Evolutionary conservation across 306 rosid genomes (phyloP).

Genomic region (Canavalia ensiformis): DNA sequence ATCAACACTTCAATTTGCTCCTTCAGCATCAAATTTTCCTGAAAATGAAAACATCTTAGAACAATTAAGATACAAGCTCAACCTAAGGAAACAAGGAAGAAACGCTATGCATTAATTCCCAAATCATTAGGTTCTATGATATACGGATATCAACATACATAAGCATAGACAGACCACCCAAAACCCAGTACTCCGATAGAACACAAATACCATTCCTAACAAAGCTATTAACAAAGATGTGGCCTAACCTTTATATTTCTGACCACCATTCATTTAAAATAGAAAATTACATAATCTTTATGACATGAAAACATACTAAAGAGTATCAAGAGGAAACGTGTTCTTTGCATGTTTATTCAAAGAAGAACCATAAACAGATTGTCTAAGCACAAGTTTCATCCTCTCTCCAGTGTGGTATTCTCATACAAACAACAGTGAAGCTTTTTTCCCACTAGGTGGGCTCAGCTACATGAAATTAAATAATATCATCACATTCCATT

Average conservation of each 20-base stretch:
- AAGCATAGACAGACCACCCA: not conserved
- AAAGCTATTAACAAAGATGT: conserved; percentile 13
- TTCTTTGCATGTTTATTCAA: conserved; percentile 4
- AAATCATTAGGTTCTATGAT: conserved; percentile 29
- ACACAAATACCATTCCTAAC: conserved; percentile 3
- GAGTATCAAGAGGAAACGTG: not conserved
- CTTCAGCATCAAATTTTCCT: conserved; percentile 89
- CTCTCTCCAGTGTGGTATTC: not conserved
- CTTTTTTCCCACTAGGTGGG: not conserved
- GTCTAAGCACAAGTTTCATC: not conserved
- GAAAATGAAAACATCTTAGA: conserved; percentile 30
- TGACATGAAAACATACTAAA: not conserved
- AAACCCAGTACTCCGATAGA: not conserved
- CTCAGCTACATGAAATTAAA: conserved; percentile 6
- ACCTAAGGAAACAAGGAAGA: not conserved
- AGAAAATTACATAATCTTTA: not conserved
- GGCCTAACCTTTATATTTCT: not conserved
- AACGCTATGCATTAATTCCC: not conserved
- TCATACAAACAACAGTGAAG: not conserved
- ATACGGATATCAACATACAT: not conserved
- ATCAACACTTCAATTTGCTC: conserved; percentile 76
- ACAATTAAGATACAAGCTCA: conserved; percentile 27
- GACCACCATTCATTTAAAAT: not conserved
- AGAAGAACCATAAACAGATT: conserved; percentile 38
- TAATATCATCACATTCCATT: not conserved